Conservation (phyloP, 23 red algal genomes). For the Rhodosorus marinus region DNA sequence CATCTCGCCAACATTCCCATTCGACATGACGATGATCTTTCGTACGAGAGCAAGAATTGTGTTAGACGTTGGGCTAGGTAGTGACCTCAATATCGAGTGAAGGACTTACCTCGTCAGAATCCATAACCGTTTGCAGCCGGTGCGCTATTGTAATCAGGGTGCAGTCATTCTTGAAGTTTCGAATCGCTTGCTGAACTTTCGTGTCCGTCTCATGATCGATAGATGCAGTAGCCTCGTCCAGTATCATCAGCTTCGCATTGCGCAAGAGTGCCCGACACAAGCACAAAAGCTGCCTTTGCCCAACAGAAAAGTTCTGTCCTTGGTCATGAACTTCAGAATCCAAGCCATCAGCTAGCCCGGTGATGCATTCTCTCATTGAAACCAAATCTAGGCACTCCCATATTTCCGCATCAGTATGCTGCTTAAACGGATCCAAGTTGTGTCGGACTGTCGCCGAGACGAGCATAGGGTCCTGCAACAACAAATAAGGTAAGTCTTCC, state of each 20-base stretch:
- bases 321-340: conserved; percentile 41
- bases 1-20: neutral
- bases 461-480: conserved; percentile 54
- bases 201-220: conserved; percentile 47
- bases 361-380: conserved; percentile 2
- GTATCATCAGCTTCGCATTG: conserved; percentile 32
- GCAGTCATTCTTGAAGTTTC: conserved; percentile 26
- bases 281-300: conserved; percentile 76
- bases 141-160: conserved; percentile 96
- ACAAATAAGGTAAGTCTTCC: too few species aligned
- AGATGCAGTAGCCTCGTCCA: conserved; percentile 76
- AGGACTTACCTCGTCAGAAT: conserved; percentile 65
- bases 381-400: conserved; percentile 23
- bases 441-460: conserved; percentile 59
- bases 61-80: too few species aligned
- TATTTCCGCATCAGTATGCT: conserved; percentile 20
- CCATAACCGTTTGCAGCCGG: conserved; percentile 65
- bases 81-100: too few species aligned
- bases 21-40: neutral
- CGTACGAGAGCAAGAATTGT: too few species aligned
- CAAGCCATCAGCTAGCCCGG: conserved; percentile 6
- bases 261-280: conserved; percentile 55
- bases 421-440: conserved; percentile 51
- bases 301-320: conserved; percentile 37
- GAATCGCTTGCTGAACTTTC: conserved; percentile 41